Base-by-base conservation (phyloP, 805 yeast genomes). In the Komagataella pseudopastoris region DNA sequence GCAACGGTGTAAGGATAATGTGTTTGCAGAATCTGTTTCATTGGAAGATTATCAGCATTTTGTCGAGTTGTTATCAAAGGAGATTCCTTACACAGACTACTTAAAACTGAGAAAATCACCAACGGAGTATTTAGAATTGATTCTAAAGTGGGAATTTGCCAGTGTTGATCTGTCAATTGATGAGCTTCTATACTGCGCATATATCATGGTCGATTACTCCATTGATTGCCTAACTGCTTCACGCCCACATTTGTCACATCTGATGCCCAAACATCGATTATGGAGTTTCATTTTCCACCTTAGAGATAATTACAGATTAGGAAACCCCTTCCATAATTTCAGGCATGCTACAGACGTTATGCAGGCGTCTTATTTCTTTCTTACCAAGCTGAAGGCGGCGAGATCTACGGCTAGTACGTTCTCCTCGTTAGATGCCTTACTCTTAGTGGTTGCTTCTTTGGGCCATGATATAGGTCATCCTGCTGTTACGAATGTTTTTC, bases 391-490 rank as follows among this genome's bases (percentile, higher is more conserved):
- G 6, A 18, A 30, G 14, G n/a, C 39, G 10, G 8, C 39, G 39
- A 30, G 4, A 3, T 30, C 39, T 30, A 10, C 14, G 14, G 5
- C 14, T 14, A 30, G 14, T 30, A 30, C n/a, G 39, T 30, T 30
- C 8, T 8, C 39, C n/a, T 10, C 39, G 39, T 10, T 30, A 30
- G 14, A 30, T 30, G 39, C 75, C 2, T 67, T 85, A 48, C 77
- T 85, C 1, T 66, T 88, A 23, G 73, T 87, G 39, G 70, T 90
- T 10, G 86, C 96, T 0, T 93, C 96, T 1, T 68, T 90, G 46
- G 98, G 98, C 50, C 99, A 93, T 68, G 99, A 93, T 65, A 80
- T 87, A 36, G 96, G 96, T 20, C 99, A 93, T 65, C 98, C 98
- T 0, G 99, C 98, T 1, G 80, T 89, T n/a, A 88, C 95, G 12